These are phyloP conservation scores for Trametes cinnabarina DNA, from an alignment of 768 basidiomycete species.

Conservation along the genomic window DNA sequence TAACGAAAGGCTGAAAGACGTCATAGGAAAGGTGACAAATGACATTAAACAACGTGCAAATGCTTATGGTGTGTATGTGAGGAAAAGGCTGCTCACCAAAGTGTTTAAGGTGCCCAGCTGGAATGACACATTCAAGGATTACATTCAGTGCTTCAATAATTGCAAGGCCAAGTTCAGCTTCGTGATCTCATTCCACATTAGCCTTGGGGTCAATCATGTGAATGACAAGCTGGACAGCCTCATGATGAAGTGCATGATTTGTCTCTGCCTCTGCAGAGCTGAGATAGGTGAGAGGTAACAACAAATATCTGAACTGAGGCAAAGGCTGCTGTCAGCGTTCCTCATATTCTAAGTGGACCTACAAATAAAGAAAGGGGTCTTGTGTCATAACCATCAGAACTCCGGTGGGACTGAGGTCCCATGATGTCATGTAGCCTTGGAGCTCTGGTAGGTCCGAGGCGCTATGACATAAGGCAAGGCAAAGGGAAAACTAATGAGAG, in stretches of 20 bases:
- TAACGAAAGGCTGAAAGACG: constrained; percentile 32
- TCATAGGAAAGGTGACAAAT: constrained; percentile 27
- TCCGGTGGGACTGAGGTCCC: no score
- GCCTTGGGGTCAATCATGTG: constrained; percentile 22
- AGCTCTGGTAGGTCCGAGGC: no score
- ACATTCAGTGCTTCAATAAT: constrained; percentile 21
- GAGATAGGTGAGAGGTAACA: no score
- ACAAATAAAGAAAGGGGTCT: no score
- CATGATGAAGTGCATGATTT: neutral
- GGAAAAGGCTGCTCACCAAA: constrained; percentile 30
- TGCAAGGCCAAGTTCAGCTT: constrained; percentile 30
- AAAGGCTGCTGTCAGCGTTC: no score
- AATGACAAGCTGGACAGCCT: constrained; percentile 21
- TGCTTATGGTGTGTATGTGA: constrained; percentile 32
- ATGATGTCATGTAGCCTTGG: no score
- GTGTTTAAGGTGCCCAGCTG: constrained; percentile 30
- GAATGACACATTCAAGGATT: constrained; percentile 28
- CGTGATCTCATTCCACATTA: constrained; percentile 32
- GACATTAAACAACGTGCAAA: constrained; percentile 35
- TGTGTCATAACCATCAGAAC: no score
- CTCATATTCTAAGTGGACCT: no score
- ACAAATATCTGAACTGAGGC: no score
- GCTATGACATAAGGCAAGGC: no score
- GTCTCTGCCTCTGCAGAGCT: neutral
- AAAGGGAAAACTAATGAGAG: no score